These are phyloP conservation scores for Echinochloa phyllopogon DNA, from an alignment of 176 grass and related monocot species.

Conservation along the genomic window DNA sequence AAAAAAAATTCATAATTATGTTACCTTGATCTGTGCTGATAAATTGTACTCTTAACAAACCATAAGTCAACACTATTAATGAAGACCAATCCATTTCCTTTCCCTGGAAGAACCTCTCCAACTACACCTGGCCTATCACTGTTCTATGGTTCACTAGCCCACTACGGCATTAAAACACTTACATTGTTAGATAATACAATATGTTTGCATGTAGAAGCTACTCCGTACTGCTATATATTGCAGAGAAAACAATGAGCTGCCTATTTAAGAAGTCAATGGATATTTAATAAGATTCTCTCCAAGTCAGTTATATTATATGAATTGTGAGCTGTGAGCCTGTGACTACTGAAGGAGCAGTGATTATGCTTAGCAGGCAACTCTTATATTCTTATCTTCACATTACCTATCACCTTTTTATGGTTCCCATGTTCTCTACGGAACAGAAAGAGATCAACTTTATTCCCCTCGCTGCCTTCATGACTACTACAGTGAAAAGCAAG, in stretches of 20 bases:
- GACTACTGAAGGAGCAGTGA: background rate
- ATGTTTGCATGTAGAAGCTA: background rate
- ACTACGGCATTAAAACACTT: background rate
- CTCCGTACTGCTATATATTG: constrained; percentile 26
- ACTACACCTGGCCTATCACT: background rate
- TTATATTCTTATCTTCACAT: constrained; percentile 39
- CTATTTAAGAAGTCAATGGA: background rate
- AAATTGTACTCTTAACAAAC: background rate
- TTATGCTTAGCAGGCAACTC: background rate
- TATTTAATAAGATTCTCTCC: background rate
- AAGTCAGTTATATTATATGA: background rate
- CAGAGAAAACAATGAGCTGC: background rate
- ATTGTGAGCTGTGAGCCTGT: background rate
- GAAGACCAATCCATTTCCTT: background rate
- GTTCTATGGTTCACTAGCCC: constrained; percentile 10
- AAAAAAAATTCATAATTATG: background rate
- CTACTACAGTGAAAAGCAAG: constrained; percentile 17
- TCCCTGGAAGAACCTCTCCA: background rate
- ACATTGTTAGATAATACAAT: constrained; percentile 1
- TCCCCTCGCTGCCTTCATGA: background rate
- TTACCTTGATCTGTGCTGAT: background rate
- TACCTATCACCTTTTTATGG: constrained; percentile 1
- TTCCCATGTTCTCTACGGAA: constrained; percentile 36
- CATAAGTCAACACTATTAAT: background rate
- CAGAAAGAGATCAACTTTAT: constrained; percentile 27